Evolutionary conservation across 1,284 basidiomycete species (phyloP), one percentile per base, ranked within the genome.

Genomic region (Bondarzewia mesenterica): DNA sequence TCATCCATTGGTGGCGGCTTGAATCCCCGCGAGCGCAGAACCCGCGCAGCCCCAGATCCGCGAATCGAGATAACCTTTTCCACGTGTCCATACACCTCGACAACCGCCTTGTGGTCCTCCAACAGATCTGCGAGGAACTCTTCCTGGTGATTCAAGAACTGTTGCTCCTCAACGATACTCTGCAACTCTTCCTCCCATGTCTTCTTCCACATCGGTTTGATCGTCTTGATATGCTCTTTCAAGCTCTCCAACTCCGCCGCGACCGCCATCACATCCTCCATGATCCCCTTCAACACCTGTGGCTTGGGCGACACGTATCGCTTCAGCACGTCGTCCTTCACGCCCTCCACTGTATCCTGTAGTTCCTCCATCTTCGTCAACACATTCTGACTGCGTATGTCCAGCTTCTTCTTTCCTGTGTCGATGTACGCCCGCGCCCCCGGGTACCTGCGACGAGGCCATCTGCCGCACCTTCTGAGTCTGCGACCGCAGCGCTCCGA

Each of bases 141-240:
- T 65, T 93, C 89, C 62, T 96, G 92, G 60, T 96, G 89, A 10
- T 81, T 84, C 47, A 98, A 72, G 70, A 96, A 89, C 58, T 94
- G 89, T 64, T 99, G 95, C 67, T 99, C 95, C 64, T 97, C 94
- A 41, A 98, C 89, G 52, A 99, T 94, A 57, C 93, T 91, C 70
- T 93, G 89, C 63, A 99, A 67, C 70, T 99, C 95, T 59, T 89
- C 82, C 58, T 91, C 90, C 95, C 95, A 99, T 21, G 94, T 97
- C 75, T 95, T 93, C 72, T 95, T 93, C 95, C 95, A 99, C 75
- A 90, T 90, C 44, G 95, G 93, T 61, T 90, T 93, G 58, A 96
- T 81, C 3, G 89, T 88, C 56, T 85, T 80, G 56, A 98, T 88
- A 63, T 95, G 92, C 54, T 85, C 80, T 57, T 84, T 82, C 46